These are phyloP conservation scores for Xylaria sp. DNA, from an alignment of 2,329 filamentous ascomycete genomes.

Conservation along the genomic window DNA sequence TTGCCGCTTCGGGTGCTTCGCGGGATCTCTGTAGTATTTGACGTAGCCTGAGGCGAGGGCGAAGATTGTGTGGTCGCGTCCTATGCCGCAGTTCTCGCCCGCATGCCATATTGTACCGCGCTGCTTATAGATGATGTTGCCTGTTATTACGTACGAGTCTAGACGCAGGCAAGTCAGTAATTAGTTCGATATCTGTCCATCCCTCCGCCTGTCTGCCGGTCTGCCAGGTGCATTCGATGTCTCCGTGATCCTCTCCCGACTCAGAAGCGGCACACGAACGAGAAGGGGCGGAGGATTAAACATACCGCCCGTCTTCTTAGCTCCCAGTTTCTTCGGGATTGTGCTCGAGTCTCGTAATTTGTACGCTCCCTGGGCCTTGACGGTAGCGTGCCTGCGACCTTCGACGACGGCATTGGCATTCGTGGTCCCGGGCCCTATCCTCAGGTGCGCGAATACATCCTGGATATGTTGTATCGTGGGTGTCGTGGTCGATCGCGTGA, in stretches of 20 bases:
- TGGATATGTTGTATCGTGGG: slow-evolving; percentile 50
- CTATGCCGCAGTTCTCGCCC: slow-evolving; percentile 94
- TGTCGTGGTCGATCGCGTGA: slow-evolving; percentile 38
- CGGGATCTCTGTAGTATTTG: slow-evolving; percentile 93
- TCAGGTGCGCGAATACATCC: slow-evolving; percentile 47
- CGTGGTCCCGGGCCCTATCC: slow-evolving; percentile 42
- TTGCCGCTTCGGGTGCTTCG: slow-evolving; percentile 83
- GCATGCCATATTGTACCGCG: slow-evolving; percentile 94
- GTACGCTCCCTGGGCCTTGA: slow-evolving; percentile 74
- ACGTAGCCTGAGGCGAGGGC: slow-evolving; percentile 88
- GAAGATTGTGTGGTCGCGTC: slow-evolving; percentile 96
- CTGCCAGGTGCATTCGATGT: background rate
- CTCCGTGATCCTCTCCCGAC: background rate
- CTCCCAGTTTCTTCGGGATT: slow-evolving; percentile 84
- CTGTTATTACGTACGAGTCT: slow-evolving; percentile 93
- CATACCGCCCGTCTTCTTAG: slow-evolving; percentile 89
- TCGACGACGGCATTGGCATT: slow-evolving; percentile 58
- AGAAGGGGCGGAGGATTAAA: slow-evolving; percentile 31
- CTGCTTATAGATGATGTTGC: slow-evolving; percentile 98
- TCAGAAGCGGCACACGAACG: background rate
- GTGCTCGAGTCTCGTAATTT: slow-evolving; percentile 71
- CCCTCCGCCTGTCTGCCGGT: background rate
- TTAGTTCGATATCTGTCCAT: background rate
- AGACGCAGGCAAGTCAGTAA: slow-evolving; percentile 15
- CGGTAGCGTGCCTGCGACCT: slow-evolving; percentile 65